Evolutionary conservation across 768 basidiomycete species (phyloP), one percentile per base, ranked within the genome.

Genomic region (Amanita pallidorosea): DNA sequence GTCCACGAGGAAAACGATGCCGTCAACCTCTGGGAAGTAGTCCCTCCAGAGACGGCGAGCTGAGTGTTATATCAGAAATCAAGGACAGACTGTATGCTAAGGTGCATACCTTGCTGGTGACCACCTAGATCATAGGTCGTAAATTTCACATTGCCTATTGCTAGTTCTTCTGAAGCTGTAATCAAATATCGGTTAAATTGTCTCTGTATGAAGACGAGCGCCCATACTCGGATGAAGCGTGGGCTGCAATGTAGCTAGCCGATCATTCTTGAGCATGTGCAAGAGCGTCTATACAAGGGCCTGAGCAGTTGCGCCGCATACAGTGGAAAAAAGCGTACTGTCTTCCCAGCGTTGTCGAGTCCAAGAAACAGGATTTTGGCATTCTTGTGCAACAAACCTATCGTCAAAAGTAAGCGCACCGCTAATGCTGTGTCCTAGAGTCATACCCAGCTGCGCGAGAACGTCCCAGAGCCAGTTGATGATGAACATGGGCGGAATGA

Each of bases 341-440:
- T 98, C 79, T 98, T 99, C 64, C 96, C 95, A 47, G 96, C 96
- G 74, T 98, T 99, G 67, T 98, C 95, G 50, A 98, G 80, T 56
- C 96, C 96, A 47, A 99, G 80, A 83, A 99, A 99, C 56, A 99
- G 80, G 65, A 99, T 96, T 80, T 98, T 99, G 57, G 96, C 96
- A 65, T 96, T 97, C 86, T 99, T 96, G 76, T 93, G 88, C 71
- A 85, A 61, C 60, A 95, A 76, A 57, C 92, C 92, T 94, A 56
- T 33, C 44, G 53, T 41, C 9, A 27, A 37, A 33, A 15, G 48
- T 36, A 13, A 49, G 43, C n/a, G 20, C 27, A 13, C 6, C 13
- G 7, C 29, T 17, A 12, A 18, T 9, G 8, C 22, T 18, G 18
- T 47, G 34, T 55, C 17, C 20, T 36, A 41, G 34, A 52, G 45